Evolutionary conservation across 106 monocot species (phyloP), one percentile per base, ranked within the genome.

Genomic region (Dendrobium huoshanense): DNA sequence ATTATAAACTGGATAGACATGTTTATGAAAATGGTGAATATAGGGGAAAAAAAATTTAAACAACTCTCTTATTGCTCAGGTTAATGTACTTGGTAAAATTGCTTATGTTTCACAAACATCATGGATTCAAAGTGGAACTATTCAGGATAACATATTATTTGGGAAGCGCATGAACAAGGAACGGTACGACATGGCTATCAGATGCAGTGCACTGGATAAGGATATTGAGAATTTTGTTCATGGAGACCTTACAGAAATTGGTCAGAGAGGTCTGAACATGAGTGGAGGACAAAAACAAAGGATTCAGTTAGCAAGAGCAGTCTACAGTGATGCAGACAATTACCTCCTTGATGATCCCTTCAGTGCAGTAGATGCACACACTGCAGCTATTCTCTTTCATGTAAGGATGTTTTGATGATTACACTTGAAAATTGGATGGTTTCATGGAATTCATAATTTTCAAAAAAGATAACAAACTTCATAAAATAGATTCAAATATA

Each of bases 211-310:
- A 40, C 82, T 96, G 49, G 89, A 88, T 42, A 94, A 96, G 80
- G 96, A 96, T 43, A 84, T 96, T 2, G 90, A 87, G 37, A 90
- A 79, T 65, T 96, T 96, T 67, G 78, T 81, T 75, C 81, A 94
- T 81, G 89, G 94, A 31, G 96, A 96, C 48, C 84, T 90, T 5
- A 96, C 96, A 3, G 96, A 96, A 82, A 96, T 96, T 20, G 96
- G 96, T 1, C 92, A 96, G 86, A 92, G 94, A 86, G 96, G 96
- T 22, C 48, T 96, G 9, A 96, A 96, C 77, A 86, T 96, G 94
- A 96, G 96, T 72, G 96, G 96, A 4, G 96, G 96, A 10, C 96
- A 96, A 84, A 96, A 92, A 80, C 96, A 96, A 77, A 90, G 96
- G 86, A 87, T 94, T 82, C 96, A 96, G 74, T 83, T 96, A 3